These are phyloP conservation scores for Sanghuangporus sanghuang DNA, from an alignment of 1,284 basidiomycete species.

Conservation along the genomic window DNA sequence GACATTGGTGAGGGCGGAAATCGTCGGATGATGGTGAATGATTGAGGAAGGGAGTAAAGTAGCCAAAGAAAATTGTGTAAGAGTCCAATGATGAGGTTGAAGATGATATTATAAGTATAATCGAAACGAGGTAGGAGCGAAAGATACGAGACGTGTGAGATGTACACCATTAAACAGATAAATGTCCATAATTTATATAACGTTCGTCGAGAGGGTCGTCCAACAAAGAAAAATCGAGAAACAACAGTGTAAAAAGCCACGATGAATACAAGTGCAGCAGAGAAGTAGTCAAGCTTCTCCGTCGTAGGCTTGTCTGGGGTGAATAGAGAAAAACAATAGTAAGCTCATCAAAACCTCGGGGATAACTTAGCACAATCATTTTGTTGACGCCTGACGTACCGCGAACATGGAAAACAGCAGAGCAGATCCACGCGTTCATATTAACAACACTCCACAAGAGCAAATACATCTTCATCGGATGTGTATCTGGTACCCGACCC, in stretches of 20 bases:
- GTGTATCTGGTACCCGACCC: constrained; percentile 43
- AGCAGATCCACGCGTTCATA: constrained; percentile 93
- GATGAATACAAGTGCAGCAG: constrained; percentile 80
- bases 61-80: constrained; percentile 87
- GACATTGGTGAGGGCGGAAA: constrained; percentile 43
- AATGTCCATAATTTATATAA: constrained; percentile 35
- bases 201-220: constrained; percentile 19
- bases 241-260: constrained; percentile 71
- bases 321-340: background rate
- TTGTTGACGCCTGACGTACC: constrained; percentile 41
- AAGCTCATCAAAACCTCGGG: constrained; percentile 3
- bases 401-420: constrained; percentile 87
- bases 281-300: constrained; percentile 94
- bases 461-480: constrained; percentile 74
- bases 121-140: constrained; percentile 78
- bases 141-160: constrained; percentile 76
- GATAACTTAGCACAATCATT: background rate
- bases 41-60: constrained; percentile 58
- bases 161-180: constrained; percentile 47
- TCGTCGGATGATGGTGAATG: constrained; percentile 42
- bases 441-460: constrained; percentile 66
- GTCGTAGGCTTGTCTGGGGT: constrained; percentile 72
- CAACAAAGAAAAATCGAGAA: constrained; percentile 75
- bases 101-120: constrained; percentile 92
- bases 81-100: constrained; percentile 76